phyloP scores from a whole-genome alignment of 768 basidiomycete species.

The Termitomyces heimii region DNA sequence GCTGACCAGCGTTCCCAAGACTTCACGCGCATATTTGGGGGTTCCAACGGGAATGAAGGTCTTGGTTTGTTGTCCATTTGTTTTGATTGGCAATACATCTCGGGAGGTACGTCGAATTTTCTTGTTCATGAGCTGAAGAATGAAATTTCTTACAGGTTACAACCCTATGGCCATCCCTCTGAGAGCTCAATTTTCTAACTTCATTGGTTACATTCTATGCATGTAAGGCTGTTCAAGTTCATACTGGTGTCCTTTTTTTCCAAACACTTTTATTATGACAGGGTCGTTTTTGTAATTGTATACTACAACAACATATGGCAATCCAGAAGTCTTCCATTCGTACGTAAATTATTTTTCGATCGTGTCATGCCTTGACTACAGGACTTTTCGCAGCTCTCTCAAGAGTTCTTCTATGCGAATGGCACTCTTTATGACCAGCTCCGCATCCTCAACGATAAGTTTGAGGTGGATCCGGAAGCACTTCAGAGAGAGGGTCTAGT shows the following conservation, averaged over 20 bases:
- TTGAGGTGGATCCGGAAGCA: constrained; percentile 34
- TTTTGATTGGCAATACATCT: constrained; percentile 60
- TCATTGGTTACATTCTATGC: constrained; percentile 45
- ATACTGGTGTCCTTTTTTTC: background rate
- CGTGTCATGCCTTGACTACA: background rate
- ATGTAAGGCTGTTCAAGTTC: constrained; percentile 25
- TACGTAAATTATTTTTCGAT: constrained; percentile 5
- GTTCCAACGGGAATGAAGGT: constrained; percentile 60
- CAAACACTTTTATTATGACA: constrained; percentile 3
- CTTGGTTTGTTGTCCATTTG: constrained; percentile 52
- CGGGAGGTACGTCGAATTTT: constrained; percentile 24
- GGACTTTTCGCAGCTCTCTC: constrained; percentile 42
- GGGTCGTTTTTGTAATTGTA: constrained; percentile 41
- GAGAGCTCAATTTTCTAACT: constrained; percentile 39
- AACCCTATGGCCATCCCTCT: constrained; percentile 51
- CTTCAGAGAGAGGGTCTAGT: constrained; percentile 36
- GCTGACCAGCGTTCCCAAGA: constrained; percentile 38
- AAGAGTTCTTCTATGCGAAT: constrained; percentile 41
- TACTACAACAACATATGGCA: constrained; percentile 54
- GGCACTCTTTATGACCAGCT: constrained; percentile 42
- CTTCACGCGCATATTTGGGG: constrained; percentile 59
- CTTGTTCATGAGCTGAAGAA: background rate
- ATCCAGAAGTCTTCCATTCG: constrained; percentile 27
- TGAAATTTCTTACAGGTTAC: constrained; percentile 13
- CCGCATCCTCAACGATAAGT: constrained; percentile 38